These are phyloP conservation scores for Misopates orontium DNA, from an alignment of 257 asterid species.

Conservation along the genomic window DNA sequence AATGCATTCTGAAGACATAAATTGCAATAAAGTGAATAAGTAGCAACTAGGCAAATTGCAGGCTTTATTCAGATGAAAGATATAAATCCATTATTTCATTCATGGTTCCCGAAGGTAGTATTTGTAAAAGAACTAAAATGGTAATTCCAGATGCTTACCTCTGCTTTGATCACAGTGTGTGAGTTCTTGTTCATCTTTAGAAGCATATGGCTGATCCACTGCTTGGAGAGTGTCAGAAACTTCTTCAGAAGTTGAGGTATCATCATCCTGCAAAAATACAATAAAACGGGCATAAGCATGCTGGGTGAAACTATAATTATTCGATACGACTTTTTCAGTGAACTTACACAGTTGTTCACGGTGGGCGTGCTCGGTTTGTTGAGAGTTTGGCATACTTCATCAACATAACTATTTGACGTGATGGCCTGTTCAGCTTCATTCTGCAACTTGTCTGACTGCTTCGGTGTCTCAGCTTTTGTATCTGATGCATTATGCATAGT, in stretches of 20 bases:
- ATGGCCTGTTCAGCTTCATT: constrained; percentile 27
- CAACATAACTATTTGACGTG: constrained; percentile 21
- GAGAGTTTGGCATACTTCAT: constrained; percentile 38
- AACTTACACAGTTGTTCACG: constrained; percentile 49
- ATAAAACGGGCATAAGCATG: constrained; percentile 26
- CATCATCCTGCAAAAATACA: constrained; percentile 44
- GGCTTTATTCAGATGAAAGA: background rate
- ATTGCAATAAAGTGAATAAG: background rate
- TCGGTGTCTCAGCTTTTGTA: constrained; percentile 25
- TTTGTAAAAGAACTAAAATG: background rate
- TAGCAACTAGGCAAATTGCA: background rate
- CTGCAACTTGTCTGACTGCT: constrained; percentile 25
- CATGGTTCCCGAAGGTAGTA: background rate
- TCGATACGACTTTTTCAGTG: constrained; percentile 2
- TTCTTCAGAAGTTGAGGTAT: constrained; percentile 23
- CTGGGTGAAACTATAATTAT: constrained; percentile 11
- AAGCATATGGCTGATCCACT: constrained; percentile 24
- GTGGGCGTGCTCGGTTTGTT: constrained; percentile 24
- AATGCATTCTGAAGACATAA: background rate
- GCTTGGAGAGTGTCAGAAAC: constrained; percentile 30
- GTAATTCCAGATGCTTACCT: constrained; percentile 34
- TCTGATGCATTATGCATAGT: constrained; percentile 23
- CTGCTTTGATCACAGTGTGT: constrained; percentile 36
- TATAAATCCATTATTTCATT: background rate
- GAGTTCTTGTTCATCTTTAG: constrained; percentile 30